Conservation (phyloP, 2,329 filamentous ascomycete genomes). For the Colletotrichum sp. region DNA sequence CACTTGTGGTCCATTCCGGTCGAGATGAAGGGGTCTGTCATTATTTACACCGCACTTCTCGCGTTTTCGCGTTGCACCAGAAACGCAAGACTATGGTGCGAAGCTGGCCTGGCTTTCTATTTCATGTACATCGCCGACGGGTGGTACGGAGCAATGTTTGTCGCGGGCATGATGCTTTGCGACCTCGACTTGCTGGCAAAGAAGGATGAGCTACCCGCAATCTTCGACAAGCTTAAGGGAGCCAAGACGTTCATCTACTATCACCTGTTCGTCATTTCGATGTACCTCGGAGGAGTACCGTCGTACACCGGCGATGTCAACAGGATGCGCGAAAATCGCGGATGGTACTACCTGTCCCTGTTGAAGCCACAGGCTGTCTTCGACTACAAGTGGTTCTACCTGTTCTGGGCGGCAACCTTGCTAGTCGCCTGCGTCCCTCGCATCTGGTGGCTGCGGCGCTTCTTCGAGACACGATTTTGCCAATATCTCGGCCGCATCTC, state of each 20-base stretch:
- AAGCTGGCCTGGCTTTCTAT: constrained; percentile 33
- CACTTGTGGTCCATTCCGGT: constrained; percentile 70
- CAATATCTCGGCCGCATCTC: constrained; percentile 67
- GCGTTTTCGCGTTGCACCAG: constrained; percentile 38
- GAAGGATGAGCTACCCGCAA: constrained; percentile 53
- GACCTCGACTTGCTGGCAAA: constrained; percentile 47
- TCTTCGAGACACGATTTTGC: constrained; percentile 53
- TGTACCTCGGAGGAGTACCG: constrained; percentile 35
- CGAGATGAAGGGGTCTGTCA: constrained; percentile 68
- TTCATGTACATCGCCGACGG: constrained; percentile 37
- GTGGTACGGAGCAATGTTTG: constrained; percentile 41
- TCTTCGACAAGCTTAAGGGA: constrained; percentile 49
- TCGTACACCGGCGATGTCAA: constrained; percentile 1
- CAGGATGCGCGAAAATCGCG: constrained; percentile 1
- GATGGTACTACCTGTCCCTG: constrained; percentile 37
- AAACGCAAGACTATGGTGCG: constrained; percentile 34
- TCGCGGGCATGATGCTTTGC: constrained; percentile 24
- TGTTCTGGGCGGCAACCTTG: constrained; percentile 39
- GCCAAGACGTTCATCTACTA: constrained; percentile 55
- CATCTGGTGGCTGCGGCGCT: constrained; percentile 41
- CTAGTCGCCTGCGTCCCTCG: constrained; percentile 39
- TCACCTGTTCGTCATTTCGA: constrained; percentile 36
- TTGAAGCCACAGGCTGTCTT: constrained; percentile 68
- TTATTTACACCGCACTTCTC: constrained; percentile 60
- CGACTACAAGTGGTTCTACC: constrained; percentile 51